Evolutionary conservation across 176 grass and related monocot species (phyloP).

Genomic region (Olyra latifolia): DNA sequence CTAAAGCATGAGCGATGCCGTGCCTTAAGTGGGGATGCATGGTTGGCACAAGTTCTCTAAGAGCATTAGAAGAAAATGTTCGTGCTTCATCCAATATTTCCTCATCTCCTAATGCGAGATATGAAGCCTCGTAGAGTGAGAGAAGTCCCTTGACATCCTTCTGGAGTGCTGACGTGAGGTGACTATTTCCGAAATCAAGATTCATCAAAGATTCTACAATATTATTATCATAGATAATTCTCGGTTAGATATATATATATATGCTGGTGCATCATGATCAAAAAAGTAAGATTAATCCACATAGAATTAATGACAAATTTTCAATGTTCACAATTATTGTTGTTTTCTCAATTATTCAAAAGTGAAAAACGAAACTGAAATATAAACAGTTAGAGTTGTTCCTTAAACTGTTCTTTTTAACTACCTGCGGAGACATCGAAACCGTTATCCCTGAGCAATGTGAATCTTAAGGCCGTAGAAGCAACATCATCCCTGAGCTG

Average conservation of each 20-base stretch:
- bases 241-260: too few relatives aligned
- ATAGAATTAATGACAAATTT: too few relatives aligned
- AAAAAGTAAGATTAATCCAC: too few relatives aligned
- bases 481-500: slow-evolving; percentile 1
- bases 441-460: slow-evolving; percentile 48
- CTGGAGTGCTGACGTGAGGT: not conserved
- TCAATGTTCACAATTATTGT: not conserved
- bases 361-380: too few relatives aligned
- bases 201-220: not conserved
- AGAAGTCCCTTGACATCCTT: not conserved
- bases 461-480: slow-evolving; percentile 38
- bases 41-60: slow-evolving; percentile 8
- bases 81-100: slow-evolving; percentile 18
- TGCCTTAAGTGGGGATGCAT: not conserved
- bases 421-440: slow-evolving; percentile 37
- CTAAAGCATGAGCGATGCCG: not conserved
- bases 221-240: too few relatives aligned
- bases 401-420: too few relatives aligned
- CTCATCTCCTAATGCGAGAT: slow-evolving; percentile 26
- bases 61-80: not conserved
- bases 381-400: too few relatives aligned
- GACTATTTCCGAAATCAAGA: not conserved
- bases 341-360: too few relatives aligned
- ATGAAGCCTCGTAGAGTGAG: slow-evolving; percentile 30
- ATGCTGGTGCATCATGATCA: too few relatives aligned